phyloP scores from a whole-genome alignment of 352 stramenopile species.

The Phytophthora brassicae region DNA sequence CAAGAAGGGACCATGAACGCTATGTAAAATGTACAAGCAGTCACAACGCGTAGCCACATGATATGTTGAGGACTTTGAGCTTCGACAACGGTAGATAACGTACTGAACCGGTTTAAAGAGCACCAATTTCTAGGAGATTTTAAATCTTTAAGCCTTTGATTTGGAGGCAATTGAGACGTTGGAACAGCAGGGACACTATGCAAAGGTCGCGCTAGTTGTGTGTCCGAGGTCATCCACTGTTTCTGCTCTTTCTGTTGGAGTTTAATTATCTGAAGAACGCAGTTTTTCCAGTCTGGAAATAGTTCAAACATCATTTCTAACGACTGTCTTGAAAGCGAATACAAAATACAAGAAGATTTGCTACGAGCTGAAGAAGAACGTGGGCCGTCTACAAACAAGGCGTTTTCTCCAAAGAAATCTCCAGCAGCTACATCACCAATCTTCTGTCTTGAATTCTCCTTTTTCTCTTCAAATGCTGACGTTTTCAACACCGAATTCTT shows the following conservation, averaged over 20 bases:
- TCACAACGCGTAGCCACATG: constrained; percentile 43
- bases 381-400: constrained; percentile 44
- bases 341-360: constrained; percentile 57
- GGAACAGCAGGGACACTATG: not conserved
- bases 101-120: not conserved
- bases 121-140: not conserved
- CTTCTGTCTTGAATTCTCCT: constrained; percentile 23
- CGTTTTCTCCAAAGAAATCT: constrained; percentile 56
- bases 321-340: constrained; percentile 42
- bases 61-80: constrained; percentile 48
- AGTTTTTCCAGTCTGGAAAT: constrained; percentile 52
- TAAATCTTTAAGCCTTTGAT: not conserved
- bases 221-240: not conserved
- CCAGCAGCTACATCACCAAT: constrained; percentile 42
- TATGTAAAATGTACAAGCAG: constrained; percentile 40
- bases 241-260: constrained; percentile 39
- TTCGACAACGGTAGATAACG: constrained; percentile 23
- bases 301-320: constrained; percentile 55
- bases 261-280: constrained; percentile 46
- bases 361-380: constrained; percentile 38
- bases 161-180: not conserved
- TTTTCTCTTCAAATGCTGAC: not conserved
- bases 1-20: constrained; percentile 52
- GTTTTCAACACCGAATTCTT: not conserved
- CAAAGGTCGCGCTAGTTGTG: not conserved